Evolutionary conservation across 345 rosid genomes (phyloP), one percentile per base, ranked within the genome.

Genomic region (Gossypium stocksii): DNA sequence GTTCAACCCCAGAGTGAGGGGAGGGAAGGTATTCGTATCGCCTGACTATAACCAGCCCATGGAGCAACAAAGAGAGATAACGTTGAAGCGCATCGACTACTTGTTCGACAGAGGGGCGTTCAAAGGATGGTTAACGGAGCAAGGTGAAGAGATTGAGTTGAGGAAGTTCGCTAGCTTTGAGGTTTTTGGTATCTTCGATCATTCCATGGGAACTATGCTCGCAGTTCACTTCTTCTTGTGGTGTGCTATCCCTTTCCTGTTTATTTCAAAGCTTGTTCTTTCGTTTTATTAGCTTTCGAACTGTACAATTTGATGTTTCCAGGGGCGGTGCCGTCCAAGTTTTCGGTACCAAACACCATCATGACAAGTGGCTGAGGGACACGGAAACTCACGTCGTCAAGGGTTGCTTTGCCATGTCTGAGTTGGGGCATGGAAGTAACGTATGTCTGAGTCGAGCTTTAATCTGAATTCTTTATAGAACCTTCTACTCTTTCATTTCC

Each of bases 351-450:
- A 84, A 68, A 79, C 88, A 92, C 56, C 98, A 94, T 80, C 98
- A 94, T 73, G 91, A 89, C 46, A 94, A 87, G 84, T 94, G 98
- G 98, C 81, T 91, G 77, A 85, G 78, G 73, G 89, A 80, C 79
- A 87, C 93, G 0, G 98, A 94, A 78, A 86, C 85, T 73, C 89
- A 78, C 74, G 79, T 76, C 63, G 74, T 92, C 77, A 91, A 86
- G 82, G 98, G 98, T 16, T 94, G 98, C 82, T 94, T 94, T 83
- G 92, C 98, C 3, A 94, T 94, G 98, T 83, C 98, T 2, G 98
- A 94, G 82, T 76, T 94, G 84, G 98, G 98, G 67, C 98, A 94
- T 83, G 98, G 98, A 84, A 94, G 98, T 83, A 94, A 94, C 86
- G 98, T 92, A 91, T 67, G 92, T 48, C 45, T 62, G 73, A 14